Base-by-base conservation (phyloP, 2,329 filamentous ascomycete species). In the Trichoderma semiorbis region DNA sequence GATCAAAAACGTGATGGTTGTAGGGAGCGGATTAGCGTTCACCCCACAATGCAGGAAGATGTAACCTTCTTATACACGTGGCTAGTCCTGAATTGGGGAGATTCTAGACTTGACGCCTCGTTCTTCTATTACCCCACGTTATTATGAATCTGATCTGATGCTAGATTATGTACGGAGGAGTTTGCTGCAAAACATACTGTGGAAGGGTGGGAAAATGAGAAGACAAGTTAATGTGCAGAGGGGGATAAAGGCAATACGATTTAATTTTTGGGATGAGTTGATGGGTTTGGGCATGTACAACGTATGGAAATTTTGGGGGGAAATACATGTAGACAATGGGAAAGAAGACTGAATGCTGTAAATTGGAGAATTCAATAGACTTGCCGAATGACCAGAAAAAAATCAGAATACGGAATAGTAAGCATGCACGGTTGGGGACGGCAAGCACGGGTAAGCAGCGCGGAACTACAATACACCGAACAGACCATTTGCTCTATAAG, bases 61-160 rank as follows among this genome's bases (percentile, higher is more conserved):
- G 63, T 57, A 66, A 55, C 63, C 47, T 66, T 55, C 43, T 66
- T 39, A 66, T 55, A 28, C 30, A 7, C 63, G 63, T 66, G 43
- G 30, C 47, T 55, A 55, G 63, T 66, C 63, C 63, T 55, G 21
- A 36, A 28, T 21, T 36, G 32, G 63, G 47, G 47, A 28, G 18
- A 24, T 24, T 36, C 47, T 55, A 36, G 47, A 30, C 55, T 58
- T 5, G 3, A 43, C 8, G 43, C 43, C 43, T 50, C n/a, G 43
- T 43, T 39, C 16, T n/a, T 58, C 63, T 36, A 50, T n/a, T 64
- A 53, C 47, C 47, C 63, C 63, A 55, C 30, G 50, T 36, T 55
- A 66, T 50, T 18, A 50, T n/a, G 30, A 32, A 55, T 36, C 62
- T 34, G 32, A 39, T 39, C 36, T 50, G n/a, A 21, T 50, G 28